These are phyloP conservation scores for Lasiodiplodia theobromae DNA, from an alignment of 2,329 filamentous ascomycete species.

Conservation along the genomic window DNA sequence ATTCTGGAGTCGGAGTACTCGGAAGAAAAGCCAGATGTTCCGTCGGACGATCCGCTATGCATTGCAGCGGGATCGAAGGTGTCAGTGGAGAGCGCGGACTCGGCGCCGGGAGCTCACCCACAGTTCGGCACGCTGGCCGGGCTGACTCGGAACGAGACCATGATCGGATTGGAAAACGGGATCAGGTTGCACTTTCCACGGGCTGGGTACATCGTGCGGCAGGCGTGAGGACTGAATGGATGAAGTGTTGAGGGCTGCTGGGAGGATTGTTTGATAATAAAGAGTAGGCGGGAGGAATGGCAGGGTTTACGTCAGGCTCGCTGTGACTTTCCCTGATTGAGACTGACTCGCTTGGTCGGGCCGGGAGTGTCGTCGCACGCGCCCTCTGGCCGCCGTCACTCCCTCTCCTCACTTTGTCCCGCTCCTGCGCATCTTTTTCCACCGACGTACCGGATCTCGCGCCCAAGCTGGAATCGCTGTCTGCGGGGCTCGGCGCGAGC, in stretches of 20 bases:
- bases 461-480: not conserved
- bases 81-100: not conserved
- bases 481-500: not conserved
- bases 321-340: not conserved
- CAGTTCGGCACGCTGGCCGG: constrained; percentile 7
- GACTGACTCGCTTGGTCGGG: not conserved
- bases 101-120: not conserved
- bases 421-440: not conserved
- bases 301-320: constrained; percentile 12
- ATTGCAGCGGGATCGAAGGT: not conserved
- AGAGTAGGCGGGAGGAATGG: not conserved
- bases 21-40: not conserved
- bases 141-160: not conserved
- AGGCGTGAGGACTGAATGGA: not conserved
- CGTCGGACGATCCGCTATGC: not conserved
- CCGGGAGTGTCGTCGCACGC: no score
- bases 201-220: constrained; percentile 12
- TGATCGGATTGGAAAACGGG: constrained; percentile 5
- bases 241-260: not conserved
- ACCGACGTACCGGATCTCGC: not conserved
- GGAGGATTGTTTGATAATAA: not conserved
- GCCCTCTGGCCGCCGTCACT: not conserved
- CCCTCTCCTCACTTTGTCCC: not conserved
- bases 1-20: not conserved
- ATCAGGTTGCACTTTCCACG: constrained; percentile 28